Evolutionary conservation across 129 eudicot genomes (phyloP).

Genomic region (Flaveria bidentis): DNA sequence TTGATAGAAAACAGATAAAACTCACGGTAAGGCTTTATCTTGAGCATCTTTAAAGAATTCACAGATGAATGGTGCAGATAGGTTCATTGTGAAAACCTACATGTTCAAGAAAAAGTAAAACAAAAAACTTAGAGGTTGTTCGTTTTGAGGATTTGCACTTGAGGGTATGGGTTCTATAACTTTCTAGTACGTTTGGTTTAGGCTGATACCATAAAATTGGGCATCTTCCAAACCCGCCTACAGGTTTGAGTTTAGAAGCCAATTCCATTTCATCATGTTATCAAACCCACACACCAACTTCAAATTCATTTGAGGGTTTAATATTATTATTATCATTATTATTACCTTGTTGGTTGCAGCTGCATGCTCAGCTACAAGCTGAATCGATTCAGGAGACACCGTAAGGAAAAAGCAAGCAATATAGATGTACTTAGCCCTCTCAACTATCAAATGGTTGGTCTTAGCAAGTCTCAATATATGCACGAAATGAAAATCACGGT

Average conservation of each 20-base stretch:
- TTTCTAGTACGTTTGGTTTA: background rate
- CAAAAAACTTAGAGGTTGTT: background rate
- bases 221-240: background rate
- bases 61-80: constrained; percentile 96
- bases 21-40: constrained; percentile 78
- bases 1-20: background rate
- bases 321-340: background rate
- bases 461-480: background rate
- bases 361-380: constrained; percentile 89
- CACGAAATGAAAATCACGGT: background rate
- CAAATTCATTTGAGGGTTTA: background rate
- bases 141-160: background rate
- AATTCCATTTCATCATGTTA: background rate
- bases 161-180: background rate
- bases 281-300: background rate
- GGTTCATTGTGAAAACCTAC: constrained; percentile 82
- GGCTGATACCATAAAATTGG: too few species aligned
- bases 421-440: constrained; percentile 83
- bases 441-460: constrained; percentile 50
- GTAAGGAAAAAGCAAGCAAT: constrained; percentile 97
- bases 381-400: constrained; percentile 87
- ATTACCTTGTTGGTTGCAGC: constrained; percentile 85
- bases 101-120: constrained; percentile 17
- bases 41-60: constrained; percentile 92
- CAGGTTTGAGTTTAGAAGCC: background rate